Evolutionary conservation across 805 yeast species (phyloP).

Genomic region (Yarrowia sp.): DNA sequence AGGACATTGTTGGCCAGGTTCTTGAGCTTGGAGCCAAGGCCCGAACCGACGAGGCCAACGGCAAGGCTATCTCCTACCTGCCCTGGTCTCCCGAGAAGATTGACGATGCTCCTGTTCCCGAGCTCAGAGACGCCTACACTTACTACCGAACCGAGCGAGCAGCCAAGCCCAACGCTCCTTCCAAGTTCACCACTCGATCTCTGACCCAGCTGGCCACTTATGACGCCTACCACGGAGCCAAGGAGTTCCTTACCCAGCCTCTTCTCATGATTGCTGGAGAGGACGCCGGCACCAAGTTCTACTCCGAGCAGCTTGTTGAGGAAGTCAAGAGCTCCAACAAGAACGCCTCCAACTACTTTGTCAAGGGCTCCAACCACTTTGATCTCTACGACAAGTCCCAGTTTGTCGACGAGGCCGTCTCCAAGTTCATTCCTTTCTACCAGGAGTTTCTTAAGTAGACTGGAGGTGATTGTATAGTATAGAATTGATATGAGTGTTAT

Average conservation of each 20-base stretch:
- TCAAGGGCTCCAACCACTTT: slow-evolving; percentile 25
- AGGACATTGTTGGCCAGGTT: neutral
- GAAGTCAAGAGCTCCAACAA: neutral
- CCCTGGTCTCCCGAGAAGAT: neutral
- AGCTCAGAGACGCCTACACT: slow-evolving; percentile 24
- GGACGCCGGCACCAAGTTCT: neutral
- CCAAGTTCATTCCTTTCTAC: neutral
- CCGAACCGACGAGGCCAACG: neutral
- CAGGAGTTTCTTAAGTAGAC: neutral
- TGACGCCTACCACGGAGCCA: slow-evolving; percentile 24
- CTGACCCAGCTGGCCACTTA: slow-evolving; percentile 1
- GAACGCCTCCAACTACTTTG: neutral
- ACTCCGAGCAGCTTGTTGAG: neutral
- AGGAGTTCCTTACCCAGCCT: slow-evolving; percentile 27
- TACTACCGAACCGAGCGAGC: slow-evolving; percentile 7
- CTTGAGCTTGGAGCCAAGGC: too few species aligned
- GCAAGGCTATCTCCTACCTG: neutral
- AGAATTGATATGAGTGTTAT: too few species aligned
- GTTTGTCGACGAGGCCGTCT: slow-evolving; percentile 17
- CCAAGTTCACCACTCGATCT: neutral
- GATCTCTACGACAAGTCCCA: slow-evolving; percentile 27
- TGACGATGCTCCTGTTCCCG: slow-evolving; percentile 1
- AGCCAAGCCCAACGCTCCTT: too few species aligned
- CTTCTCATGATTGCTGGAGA: slow-evolving; percentile 26
- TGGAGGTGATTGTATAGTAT: too few species aligned